phyloP scores from a whole-genome alignment of 352 stramenopile species.

The Globisporangium iwayamae region DNA sequence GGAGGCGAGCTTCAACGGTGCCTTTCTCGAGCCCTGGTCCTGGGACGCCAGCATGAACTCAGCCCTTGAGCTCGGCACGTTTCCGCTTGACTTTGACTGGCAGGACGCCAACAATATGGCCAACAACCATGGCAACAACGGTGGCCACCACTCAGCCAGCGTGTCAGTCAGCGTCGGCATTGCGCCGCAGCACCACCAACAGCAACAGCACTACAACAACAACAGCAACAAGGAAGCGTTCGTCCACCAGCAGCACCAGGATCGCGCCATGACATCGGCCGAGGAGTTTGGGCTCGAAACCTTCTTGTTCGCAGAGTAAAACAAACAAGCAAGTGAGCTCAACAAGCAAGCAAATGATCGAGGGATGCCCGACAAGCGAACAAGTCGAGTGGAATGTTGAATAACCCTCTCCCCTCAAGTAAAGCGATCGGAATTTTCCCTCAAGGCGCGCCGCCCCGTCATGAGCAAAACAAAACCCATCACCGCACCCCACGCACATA shows the following conservation, averaged over 20 bases:
- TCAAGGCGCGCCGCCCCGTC: background rate
- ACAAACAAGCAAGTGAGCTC: background rate
- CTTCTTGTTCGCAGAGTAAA: slow-evolving; percentile 67
- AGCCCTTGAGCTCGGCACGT: slow-evolving; percentile 38
- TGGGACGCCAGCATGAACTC: slow-evolving; percentile 50
- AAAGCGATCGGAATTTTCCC: background rate
- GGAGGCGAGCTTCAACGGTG: slow-evolving; percentile 34
- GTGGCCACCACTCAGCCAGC: slow-evolving; percentile 8
- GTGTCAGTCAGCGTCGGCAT: slow-evolving; percentile 21
- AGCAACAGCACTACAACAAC: slow-evolving; percentile 30
- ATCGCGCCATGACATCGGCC: slow-evolving; percentile 34
- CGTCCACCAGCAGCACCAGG: slow-evolving; percentile 38
- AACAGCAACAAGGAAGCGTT: slow-evolving; percentile 22
- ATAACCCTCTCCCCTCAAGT: background rate
- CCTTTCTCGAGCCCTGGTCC: slow-evolving; percentile 64
- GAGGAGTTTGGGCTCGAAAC: slow-evolving; percentile 69
- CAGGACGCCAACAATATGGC: slow-evolving; percentile 21
- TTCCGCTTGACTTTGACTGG: slow-evolving; percentile 57
- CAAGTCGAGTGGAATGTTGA: background rate
- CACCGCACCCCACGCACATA: background rate
- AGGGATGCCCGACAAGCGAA: background rate
- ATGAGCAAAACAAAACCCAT: background rate
- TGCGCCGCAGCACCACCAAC: slow-evolving; percentile 17
- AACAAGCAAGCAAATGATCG: background rate
- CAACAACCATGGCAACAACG: slow-evolving; percentile 18